Evolutionary conservation across 768 basidiomycete genomes (phyloP).

Genomic region (Serpula lacrymans): DNA sequence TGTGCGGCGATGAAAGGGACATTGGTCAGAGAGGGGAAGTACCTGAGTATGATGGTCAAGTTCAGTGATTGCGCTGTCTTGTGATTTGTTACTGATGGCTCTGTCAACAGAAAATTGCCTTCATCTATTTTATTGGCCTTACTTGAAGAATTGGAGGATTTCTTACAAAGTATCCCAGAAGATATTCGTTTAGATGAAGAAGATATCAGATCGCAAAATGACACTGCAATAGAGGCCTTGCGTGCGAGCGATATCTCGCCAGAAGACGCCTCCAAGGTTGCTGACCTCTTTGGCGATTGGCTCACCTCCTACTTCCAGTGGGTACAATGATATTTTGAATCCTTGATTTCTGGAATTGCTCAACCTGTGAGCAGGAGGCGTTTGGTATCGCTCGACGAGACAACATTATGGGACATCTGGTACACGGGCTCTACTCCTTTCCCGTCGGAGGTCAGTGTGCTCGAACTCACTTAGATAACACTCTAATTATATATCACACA

Average conservation of each 20-base stretch:
- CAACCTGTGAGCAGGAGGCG: constrained; percentile 32
- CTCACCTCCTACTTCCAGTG: constrained; percentile 49
- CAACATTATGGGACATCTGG: constrained; percentile 67
- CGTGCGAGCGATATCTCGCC: constrained; percentile 17
- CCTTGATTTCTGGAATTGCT: neutral
- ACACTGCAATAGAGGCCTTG: constrained; percentile 15
- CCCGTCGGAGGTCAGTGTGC: constrained; percentile 59
- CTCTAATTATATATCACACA: constrained; percentile 22
- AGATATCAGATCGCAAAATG: constrained; percentile 23
- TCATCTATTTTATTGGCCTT: constrained; percentile 31
- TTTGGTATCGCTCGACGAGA: constrained; percentile 45
- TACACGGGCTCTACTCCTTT: constrained; percentile 64
- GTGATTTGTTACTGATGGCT: constrained; percentile 13
- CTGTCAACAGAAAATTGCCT: constrained; percentile 39
- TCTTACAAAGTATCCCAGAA: constrained; percentile 33
- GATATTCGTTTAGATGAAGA: constrained; percentile 32
- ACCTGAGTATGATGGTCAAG: constrained; percentile 47
- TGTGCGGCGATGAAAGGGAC: constrained; percentile 43
- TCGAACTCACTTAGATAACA: neutral
- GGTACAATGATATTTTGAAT: constrained; percentile 12
- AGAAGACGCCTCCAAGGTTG: constrained; percentile 16
- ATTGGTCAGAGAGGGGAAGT: constrained; percentile 39
- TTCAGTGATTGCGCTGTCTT: constrained; percentile 25
- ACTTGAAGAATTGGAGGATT: constrained; percentile 37
- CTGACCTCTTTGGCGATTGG: constrained; percentile 43